Base-by-base conservation (phyloP, 2,329 filamentous ascomycete species). In the Diaporthe citrichinensis region DNA sequence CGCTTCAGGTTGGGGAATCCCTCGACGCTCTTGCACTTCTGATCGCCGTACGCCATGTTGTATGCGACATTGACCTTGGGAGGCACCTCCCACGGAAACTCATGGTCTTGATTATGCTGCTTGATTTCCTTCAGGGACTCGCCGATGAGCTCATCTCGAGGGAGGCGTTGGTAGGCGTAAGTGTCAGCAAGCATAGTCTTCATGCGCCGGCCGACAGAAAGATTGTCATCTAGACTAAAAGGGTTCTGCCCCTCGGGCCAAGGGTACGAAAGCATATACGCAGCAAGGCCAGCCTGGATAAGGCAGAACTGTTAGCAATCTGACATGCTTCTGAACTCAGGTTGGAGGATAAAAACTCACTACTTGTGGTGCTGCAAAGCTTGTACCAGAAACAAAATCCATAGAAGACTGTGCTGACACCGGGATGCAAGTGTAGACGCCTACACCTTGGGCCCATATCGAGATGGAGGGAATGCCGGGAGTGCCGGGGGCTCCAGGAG, bases 141-240 rank as follows among this genome's bases (percentile, higher is more conserved):
- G 46, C 25, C 31, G 28, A 57, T 14, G 8, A 74, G 49, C 44
- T 57, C 15, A 14, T 41, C 57, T 49, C 34, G 51, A 17, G 73
- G 73, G 3, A 74, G 65, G 31, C 73, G 73, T 51, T 74, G 55
- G 53, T 74, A 74, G 34, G 73, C 73, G 2, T 74, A 74, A 6
- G 41, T 51, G 44, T 62, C 36, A 25, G 53, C 55, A 12, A 74
- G 34, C 73, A 71, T 72, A 3, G 44, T 36, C 58, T 74, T 74
- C 39, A 72, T 49, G 12, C 73, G 73, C 7, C 44, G n/a, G 25
- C 65, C 73, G n/a, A 74, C 17, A 14, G 55, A 59, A 3, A 3
- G n/a, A 10, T 25, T 57, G 8, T 10, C 25, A 1, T 1, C 10
- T 10, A 17, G 34, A 34, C 3, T 20, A 28, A 74, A 72, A 12